A percentile compares a stretch with the other conserved stretches of the same genome.
Evolutionary conservation across 148 eudicot species (phyloP).

Genomic region (Rhododendron henanense): DNA sequence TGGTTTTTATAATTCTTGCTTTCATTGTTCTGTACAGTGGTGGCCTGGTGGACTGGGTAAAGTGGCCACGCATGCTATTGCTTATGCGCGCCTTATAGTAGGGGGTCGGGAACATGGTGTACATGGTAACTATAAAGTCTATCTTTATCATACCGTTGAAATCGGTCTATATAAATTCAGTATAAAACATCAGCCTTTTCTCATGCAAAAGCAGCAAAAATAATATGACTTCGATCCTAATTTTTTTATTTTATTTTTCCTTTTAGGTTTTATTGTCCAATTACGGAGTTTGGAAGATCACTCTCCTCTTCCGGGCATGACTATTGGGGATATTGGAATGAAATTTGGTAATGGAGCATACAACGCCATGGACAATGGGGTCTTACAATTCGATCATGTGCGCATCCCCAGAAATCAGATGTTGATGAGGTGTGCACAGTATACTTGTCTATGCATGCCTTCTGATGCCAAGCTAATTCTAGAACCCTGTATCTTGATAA

Average conservation of each 20-base stretch:
- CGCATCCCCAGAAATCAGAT: constrained; percentile 93
- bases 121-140: constrained; percentile 48
- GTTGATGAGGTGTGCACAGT: constrained; percentile 68
- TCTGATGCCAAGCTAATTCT: not conserved
- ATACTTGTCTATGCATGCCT: not conserved
- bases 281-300: constrained; percentile 93
- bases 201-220: not conserved
- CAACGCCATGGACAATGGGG: constrained; percentile 95
- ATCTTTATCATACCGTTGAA: not conserved
- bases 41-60: constrained; percentile 78
- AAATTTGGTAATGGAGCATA: constrained; percentile 98
- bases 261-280: constrained; percentile 87
- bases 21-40: too few relatives aligned
- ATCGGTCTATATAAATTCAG: not conserved
- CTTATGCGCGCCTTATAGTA: constrained; percentile 75
- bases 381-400: constrained; percentile 77
- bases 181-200: constrained; percentile 1
- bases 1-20: too few relatives aligned
- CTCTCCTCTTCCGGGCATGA: constrained; percentile 79
- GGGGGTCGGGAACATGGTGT: constrained; percentile 82
- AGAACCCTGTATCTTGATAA: not conserved
- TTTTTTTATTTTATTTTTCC: not conserved
- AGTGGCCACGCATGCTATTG: constrained; percentile 82
- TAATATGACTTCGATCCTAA: not conserved
- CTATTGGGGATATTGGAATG: constrained; percentile 93